phyloP scores from a whole-genome alignment of 2,329 filamentous ascomycete species.

The Colletotrichum sp. region DNA sequence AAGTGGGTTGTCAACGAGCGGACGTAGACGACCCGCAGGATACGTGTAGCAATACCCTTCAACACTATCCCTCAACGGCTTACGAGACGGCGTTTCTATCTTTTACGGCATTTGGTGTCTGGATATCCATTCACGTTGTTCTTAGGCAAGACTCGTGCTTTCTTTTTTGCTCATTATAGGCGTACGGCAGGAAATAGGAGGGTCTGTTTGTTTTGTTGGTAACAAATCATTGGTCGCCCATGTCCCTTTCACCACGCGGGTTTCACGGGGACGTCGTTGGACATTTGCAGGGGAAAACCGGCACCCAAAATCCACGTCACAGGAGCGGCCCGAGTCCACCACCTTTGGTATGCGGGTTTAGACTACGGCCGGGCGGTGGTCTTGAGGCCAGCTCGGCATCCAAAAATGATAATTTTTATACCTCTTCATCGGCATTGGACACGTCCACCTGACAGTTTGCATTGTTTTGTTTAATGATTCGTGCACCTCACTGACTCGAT shows the following conservation, averaged over 20 bases:
- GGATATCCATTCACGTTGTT: slow-evolving; percentile 10
- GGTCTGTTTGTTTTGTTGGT: neutral
- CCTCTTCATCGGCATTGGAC: neutral
- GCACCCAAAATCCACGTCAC: neutral
- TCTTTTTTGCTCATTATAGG: neutral
- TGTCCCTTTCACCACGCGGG: neutral
- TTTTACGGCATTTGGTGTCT: slow-evolving; percentile 11
- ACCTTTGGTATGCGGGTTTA: neutral
- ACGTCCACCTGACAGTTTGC: neutral
- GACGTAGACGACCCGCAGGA: slow-evolving; percentile 36
- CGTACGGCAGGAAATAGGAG: slow-evolving; percentile 6
- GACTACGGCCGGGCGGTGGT: neutral
- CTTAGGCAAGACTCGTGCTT: neutral
- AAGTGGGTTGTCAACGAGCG: slow-evolving; percentile 51
- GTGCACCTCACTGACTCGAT: neutral
- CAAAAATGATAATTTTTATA: slow-evolving; percentile 7
- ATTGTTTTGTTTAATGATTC: neutral
- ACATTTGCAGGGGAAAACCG: neutral
- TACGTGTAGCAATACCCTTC: neutral
- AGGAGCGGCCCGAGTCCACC: neutral
- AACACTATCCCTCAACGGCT: slow-evolving; percentile 6
- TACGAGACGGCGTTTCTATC: slow-evolving; percentile 18
- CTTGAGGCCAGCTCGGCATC: neutral
- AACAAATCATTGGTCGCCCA: neutral
- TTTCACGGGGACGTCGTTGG: neutral